phyloP scores from a whole-genome alignment of 805 yeast genomes.

The Yarrowia phangngaensis region DNA sequence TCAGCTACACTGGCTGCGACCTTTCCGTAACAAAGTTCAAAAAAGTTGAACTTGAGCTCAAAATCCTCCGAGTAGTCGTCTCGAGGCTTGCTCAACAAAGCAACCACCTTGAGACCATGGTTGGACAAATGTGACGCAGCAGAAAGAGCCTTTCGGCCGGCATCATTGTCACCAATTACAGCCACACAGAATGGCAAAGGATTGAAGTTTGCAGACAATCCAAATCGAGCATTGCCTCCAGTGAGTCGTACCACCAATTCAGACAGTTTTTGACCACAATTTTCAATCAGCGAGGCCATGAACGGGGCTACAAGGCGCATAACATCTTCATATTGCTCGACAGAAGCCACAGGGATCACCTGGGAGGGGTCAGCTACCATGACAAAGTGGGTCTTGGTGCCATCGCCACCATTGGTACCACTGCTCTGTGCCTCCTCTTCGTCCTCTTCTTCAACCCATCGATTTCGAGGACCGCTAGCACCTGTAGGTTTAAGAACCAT shows the following conservation, averaged over 20 bases:
- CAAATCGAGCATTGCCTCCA: constrained; percentile 66
- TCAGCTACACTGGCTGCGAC: constrained; percentile 3
- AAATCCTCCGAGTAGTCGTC: constrained; percentile 4
- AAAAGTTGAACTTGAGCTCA: constrained; percentile 21
- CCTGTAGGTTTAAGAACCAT: constrained; percentile 55
- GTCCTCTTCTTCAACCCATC: constrained; percentile 20
- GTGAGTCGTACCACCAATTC: constrained; percentile 53
- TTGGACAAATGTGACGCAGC: constrained; percentile 75
- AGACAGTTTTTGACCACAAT: constrained; percentile 64
- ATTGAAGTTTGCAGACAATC: constrained; percentile 59
- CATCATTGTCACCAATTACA: constrained; percentile 62
- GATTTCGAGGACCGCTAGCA: constrained; percentile 20
- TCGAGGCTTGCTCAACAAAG: constrained; percentile 38
- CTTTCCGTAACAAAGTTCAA: constrained; percentile 26
- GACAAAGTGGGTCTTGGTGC: constrained; percentile 16
- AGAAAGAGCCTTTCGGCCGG: constrained; percentile 73
- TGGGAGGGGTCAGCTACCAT: constrained; percentile 28
- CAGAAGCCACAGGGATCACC: constrained; percentile 50
- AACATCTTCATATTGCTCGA: constrained; percentile 73
- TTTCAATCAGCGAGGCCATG: constrained; percentile 56
- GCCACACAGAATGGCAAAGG: constrained; percentile 72
- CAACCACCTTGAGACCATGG: constrained; percentile 58
- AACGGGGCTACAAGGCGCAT: constrained; percentile 59
- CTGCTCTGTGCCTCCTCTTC: constrained; percentile 9
- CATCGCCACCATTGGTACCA: constrained; percentile 8